Evolutionary conservation across 2,329 filamentous ascomycete genomes (phyloP).

Genomic region (Saccharata proteae): DNA sequence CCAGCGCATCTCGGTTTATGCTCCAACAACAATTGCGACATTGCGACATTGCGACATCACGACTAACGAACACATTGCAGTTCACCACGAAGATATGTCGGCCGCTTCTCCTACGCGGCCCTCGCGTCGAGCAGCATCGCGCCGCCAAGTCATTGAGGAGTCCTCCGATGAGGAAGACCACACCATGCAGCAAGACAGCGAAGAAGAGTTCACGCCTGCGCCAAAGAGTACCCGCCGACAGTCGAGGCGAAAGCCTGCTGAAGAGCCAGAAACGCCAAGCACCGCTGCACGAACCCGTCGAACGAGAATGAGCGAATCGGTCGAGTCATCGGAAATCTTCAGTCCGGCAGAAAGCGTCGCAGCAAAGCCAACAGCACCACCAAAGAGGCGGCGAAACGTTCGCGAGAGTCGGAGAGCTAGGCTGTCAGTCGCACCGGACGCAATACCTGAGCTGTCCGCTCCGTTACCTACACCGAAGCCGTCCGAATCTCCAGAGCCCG

Average conservation of each 20-base stretch:
- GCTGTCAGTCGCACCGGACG: constrained; percentile 5
- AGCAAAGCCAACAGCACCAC: constrained; percentile 2
- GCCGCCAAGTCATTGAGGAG: constrained; percentile 60
- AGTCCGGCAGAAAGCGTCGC: constrained; percentile 30
- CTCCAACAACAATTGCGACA: no score
- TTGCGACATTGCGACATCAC: no score
- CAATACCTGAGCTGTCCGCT: constrained; percentile 5
- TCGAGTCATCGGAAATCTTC: constrained; percentile 50
- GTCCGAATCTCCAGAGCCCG: constrained; percentile 43
- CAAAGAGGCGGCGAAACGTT: constrained; percentile 7
- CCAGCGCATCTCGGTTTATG: no score
- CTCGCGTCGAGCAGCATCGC: constrained; percentile 47
- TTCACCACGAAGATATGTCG: no score
- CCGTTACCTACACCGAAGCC: constrained; percentile 34
- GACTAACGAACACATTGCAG: no score
- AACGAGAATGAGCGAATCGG: constrained; percentile 36
- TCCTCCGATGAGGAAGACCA: constrained; percentile 62
- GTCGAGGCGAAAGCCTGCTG: constrained; percentile 33
- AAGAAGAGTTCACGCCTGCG: constrained; percentile 70
- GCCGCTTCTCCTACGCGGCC: constrained; percentile 33
- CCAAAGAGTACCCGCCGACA: constrained; percentile 13
- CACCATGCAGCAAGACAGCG: constrained; percentile 45
- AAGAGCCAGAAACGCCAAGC: constrained; percentile 35
- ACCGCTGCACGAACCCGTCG: constrained; percentile 29
- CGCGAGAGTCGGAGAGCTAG: constrained; percentile 8